These are phyloP conservation scores for Sporothrix pallida DNA, from an alignment of 2,329 filamentous ascomycete genomes.

Conservation along the genomic window DNA sequence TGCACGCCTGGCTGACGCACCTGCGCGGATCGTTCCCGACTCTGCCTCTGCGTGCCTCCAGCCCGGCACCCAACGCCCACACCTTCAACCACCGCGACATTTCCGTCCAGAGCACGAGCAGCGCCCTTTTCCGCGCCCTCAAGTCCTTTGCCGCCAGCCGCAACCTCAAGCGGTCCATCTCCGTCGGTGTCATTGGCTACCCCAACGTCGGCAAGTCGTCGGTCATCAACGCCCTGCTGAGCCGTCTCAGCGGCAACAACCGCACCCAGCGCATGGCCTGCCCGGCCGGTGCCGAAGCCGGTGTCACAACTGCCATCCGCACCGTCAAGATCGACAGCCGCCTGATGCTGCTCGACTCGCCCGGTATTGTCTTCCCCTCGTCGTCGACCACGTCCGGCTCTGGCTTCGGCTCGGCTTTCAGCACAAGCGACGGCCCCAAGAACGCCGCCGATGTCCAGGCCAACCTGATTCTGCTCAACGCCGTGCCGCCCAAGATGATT, in stretches of 20 bases:
- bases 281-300: slow-evolving; percentile 88
- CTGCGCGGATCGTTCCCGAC: slow-evolving; percentile 91
- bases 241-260: slow-evolving; percentile 71
- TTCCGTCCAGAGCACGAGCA: slow-evolving; percentile 83
- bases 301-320: slow-evolving; percentile 86
- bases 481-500: slow-evolving; percentile 91
- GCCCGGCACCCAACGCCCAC: slow-evolving; percentile 80
- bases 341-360: slow-evolving; percentile 90
- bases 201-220: slow-evolving; percentile 97
- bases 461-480: slow-evolving; percentile 85
- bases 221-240: slow-evolving; percentile 90
- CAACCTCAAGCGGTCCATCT: slow-evolving; percentile 86
- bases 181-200: slow-evolving; percentile 92
- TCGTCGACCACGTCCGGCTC: slow-evolving; percentile 47
- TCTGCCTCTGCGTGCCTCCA: slow-evolving; percentile 83
- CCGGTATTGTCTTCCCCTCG: slow-evolving; percentile 91
- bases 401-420: slow-evolving; percentile 39
- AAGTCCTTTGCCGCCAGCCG: slow-evolving; percentile 85
- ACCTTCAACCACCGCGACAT: slow-evolving; percentile 92
- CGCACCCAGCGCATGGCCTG: slow-evolving; percentile 69
- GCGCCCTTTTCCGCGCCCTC: slow-evolving; percentile 83
- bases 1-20: slow-evolving; percentile 83
- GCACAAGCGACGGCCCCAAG: slow-evolving; percentile 55
- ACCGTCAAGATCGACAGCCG: slow-evolving; percentile 95
- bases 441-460: slow-evolving; percentile 76